Base-by-base conservation (phyloP, 495 filamentous ascomycete species). In the Parathielavia appendiculata region DNA sequence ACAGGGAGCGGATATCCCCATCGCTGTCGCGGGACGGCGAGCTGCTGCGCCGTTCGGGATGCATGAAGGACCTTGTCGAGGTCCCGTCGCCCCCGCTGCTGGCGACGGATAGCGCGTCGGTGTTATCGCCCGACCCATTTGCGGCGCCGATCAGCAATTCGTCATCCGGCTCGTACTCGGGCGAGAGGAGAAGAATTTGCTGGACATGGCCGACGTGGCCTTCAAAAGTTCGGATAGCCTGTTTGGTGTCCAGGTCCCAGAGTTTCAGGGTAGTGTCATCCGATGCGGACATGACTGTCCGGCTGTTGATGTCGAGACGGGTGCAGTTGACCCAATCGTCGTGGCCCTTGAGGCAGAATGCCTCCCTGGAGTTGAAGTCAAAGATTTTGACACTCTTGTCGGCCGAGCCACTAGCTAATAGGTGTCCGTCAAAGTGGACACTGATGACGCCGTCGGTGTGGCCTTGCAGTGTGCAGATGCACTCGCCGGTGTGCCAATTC, bases 161-260 rank as follows among this genome's bases (percentile, higher is more conserved):
- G 16, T 86, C 83, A 63, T 96, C 90, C n/a, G 91, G 83, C 61
- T 96, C 91, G 59, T 92, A 93, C 61, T 95, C 91, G 20, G 83
- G 75, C 0, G 92, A 90, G 39, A 97, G 75, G 1, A 86, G 80
- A 20, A 93, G 72, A 13, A 96, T 86, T 66, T 96, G 90, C 66
- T 97, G 95, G 2, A 97, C 92, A 60, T 95, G 91, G 32, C 91
- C 93, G 23, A 97, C 90, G 62, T 97, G 93, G n/a, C 91, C 92
- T 63, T 92, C 82, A 68, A 91, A 96, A 1, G 84, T 86, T 49
- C 83, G 81, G 61, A 97, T 83, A 64, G 88, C 92, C 11, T 76
- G 70, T 60, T 83, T 84, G 11, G 86, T 88, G 68, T 97, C 91
- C 19, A 99, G 77, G 38, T 72, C 64, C 68, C 66, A 72, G n/a